phyloP scores from a whole-genome alignment of 2,329 filamentous ascomycete species.

The Alternaria viburni region DNA sequence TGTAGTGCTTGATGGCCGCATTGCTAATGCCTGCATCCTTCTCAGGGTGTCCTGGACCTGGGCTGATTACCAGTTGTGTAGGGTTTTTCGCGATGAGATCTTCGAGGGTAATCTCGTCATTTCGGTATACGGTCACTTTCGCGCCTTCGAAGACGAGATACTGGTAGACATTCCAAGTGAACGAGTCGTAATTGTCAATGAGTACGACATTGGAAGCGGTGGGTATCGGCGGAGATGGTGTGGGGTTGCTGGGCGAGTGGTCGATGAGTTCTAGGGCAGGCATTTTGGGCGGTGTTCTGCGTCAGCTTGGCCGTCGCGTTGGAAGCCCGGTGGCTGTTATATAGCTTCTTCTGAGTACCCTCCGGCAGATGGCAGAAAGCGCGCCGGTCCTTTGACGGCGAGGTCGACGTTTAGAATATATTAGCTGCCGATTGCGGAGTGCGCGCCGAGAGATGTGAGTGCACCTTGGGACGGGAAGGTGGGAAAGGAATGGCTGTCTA shows the following conservation, averaged over 20 bases:
- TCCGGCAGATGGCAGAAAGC: not conserved
- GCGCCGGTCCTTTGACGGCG: conserved; percentile 2
- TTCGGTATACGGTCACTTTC: conserved; percentile 85
- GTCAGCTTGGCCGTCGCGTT: not conserved
- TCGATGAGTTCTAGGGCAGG: conserved; percentile 65
- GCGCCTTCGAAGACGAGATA: conserved; percentile 97
- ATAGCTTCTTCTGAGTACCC: not conserved
- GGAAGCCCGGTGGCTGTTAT: not conserved
- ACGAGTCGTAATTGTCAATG: conserved; percentile 99
- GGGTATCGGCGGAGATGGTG: conserved; percentile 72
- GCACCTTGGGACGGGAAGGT: not conserved
- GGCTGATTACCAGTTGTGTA: conserved; percentile 93
- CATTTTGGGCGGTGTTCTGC: conserved; percentile 43
- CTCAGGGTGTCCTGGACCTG: conserved; percentile 89
- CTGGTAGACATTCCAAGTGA: conserved; percentile 99
- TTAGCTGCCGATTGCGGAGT: not conserved
- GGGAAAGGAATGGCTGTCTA: not conserved
- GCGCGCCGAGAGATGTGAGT: not conserved
- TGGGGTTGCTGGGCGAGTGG: conserved; percentile 85
- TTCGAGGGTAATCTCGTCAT: conserved; percentile 87
- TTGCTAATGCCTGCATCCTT: conserved; percentile 94
- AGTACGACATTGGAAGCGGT: conserved; percentile 90
- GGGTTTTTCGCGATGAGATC: conserved; percentile 83
- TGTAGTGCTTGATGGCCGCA: conserved; percentile 87
- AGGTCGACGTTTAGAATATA: not conserved